These are phyloP conservation scores for Penicillium sclerotiorum DNA, from an alignment of 2,329 filamentous ascomycete species.

Conservation along the genomic window DNA sequence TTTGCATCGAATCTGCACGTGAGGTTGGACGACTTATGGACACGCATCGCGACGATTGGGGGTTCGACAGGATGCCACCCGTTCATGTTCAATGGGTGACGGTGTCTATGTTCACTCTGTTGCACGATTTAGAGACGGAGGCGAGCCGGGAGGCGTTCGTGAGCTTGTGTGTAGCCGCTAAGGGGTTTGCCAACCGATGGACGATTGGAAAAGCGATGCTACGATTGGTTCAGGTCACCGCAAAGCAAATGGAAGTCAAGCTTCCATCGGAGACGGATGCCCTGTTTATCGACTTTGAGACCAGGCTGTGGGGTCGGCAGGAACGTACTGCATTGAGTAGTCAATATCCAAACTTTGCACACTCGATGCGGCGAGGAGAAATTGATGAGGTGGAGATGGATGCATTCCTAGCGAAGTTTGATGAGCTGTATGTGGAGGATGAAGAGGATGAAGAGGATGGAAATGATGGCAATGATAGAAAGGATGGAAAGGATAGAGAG, in stretches of 20 bases:
- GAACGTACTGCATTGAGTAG: constrained; percentile 20
- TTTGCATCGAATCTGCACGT: constrained; percentile 29
- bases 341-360: constrained; percentile 23
- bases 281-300: constrained; percentile 27
- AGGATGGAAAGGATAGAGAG: neutral
- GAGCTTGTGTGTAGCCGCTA: constrained; percentile 25
- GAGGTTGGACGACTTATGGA: constrained; percentile 30
- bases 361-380: constrained; percentile 7
- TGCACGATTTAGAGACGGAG: constrained; percentile 26
- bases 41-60: constrained; percentile 32
- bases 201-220: constrained; percentile 20
- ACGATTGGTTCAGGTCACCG: constrained; percentile 25
- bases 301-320: constrained; percentile 15
- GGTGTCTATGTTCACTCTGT: constrained; percentile 30
- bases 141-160: constrained; percentile 29
- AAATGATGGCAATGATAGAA: neutral
- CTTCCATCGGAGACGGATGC: constrained; percentile 26
- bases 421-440: constrained; percentile 4
- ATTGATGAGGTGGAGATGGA: constrained; percentile 11
- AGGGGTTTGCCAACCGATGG: constrained; percentile 29
- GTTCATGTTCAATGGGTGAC: constrained; percentile 34
- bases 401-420: constrained; percentile 9
- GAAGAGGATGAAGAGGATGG: neutral
- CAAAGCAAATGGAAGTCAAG: constrained; percentile 17
- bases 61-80: constrained; percentile 35